Percentiles rank a stretch among this genome's conserved stretches.
phyloP scores from a whole-genome alignment of 2,329 filamentous ascomycete genomes.

The Trichoderma citrinoviride region DNA sequence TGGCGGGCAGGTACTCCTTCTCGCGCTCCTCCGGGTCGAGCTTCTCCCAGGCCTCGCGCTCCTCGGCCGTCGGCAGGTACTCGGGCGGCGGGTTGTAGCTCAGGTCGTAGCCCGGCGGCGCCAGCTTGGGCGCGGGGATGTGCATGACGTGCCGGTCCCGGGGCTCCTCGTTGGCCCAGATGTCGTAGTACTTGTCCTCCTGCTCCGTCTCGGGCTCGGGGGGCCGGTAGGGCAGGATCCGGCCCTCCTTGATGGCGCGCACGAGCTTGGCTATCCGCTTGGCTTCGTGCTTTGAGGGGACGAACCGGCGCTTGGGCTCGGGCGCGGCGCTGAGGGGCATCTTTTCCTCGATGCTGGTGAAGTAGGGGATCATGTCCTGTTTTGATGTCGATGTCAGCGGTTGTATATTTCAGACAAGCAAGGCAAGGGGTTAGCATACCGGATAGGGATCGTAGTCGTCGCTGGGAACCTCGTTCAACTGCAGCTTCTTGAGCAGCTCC shows the following conservation, averaged over 20 bases:
- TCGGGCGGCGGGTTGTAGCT: conserved; percentile 96
- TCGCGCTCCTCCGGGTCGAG: conserved; percentile 87
- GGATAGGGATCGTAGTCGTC: conserved; percentile 93
- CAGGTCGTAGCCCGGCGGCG: conserved; percentile 90
- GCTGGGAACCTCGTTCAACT: conserved; percentile 81
- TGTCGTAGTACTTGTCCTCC: conserved; percentile 73
- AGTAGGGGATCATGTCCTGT: conserved; percentile 85
- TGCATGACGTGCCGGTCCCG: conserved; percentile 87
- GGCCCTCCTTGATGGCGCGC: conserved; percentile 88
- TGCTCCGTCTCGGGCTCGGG: conserved; percentile 61
- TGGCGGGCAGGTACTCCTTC: conserved; percentile 79
- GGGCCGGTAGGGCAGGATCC: conserved; percentile 86
- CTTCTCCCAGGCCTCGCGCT: conserved; percentile 81
- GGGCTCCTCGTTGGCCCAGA: conserved; percentile 91
- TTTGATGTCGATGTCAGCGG: neutral
- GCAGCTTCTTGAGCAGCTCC: conserved; percentile 81
- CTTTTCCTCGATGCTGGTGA: conserved; percentile 82
- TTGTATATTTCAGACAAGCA: too few relatives aligned
- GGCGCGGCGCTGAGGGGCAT: conserved; percentile 95
- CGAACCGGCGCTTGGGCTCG: conserved; percentile 91
- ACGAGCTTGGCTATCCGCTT: conserved; percentile 98
- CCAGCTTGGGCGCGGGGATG: conserved; percentile 87
- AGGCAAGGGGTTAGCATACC: conserved; percentile 42
- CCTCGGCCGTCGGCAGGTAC: conserved; percentile 83
- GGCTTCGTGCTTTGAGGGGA: conserved; percentile 95